A percentile compares a stretch with the other conserved stretches of the same genome.
Conservation (phyloP, 805 yeast species). For the Wickerhamiella cacticola region DNA sequence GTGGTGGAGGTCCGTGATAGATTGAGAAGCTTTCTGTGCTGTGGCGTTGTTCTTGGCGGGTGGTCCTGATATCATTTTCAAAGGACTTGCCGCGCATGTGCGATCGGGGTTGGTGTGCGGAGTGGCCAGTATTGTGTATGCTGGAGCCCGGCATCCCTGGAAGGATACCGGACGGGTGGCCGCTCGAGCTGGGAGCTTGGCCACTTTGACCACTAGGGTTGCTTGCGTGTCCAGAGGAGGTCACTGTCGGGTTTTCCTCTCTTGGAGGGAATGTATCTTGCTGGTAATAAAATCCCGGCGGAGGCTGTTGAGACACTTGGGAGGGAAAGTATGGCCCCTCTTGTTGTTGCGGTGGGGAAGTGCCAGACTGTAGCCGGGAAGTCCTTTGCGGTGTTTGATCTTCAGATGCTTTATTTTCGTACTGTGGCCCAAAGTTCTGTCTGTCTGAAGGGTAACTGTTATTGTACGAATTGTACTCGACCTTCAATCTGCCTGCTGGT, state of each 20-base stretch:
- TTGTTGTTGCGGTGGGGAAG: neutral
- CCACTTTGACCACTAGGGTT: neutral
- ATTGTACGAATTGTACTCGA: neutral
- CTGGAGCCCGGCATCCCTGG: neutral
- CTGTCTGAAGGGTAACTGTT: neutral
- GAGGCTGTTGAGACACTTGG: neutral
- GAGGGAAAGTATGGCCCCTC: neutral
- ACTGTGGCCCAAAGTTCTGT: conserved; percentile 1
- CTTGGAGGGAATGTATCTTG: neutral
- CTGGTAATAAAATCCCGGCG: neutral
- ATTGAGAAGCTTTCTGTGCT: conserved; percentile 1
- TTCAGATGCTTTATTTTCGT: neutral
- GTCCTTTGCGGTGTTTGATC: neutral
- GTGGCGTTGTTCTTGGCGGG: conserved; percentile 3
- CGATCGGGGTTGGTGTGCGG: neutral
- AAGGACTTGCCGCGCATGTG: conserved; percentile 1
- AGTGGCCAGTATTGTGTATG: neutral
- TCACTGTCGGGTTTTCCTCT: conserved; percentile 1
- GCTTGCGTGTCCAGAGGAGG: conserved; percentile 2
- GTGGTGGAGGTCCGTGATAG: neutral
- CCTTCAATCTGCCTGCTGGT: neutral
- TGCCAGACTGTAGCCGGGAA: neutral
- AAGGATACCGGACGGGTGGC: neutral
- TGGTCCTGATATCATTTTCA: neutral
- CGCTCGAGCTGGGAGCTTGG: neutral